Conservation (phyloP, 768 basidiomycete genomes). For the Leccinum rimulosum region DNA sequence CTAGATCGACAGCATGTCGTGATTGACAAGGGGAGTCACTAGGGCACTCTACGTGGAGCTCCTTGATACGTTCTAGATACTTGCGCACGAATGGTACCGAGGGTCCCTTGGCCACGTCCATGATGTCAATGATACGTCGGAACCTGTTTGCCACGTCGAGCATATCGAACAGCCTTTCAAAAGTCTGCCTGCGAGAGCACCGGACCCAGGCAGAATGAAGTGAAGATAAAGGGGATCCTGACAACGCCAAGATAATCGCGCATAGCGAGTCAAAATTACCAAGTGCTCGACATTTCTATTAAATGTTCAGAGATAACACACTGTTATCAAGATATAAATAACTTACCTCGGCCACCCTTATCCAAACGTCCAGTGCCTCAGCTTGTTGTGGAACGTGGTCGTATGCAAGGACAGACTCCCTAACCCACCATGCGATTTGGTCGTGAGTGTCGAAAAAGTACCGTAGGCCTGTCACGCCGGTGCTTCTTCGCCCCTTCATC, state of each 20-base stretch:
- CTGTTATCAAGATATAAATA: neutral
- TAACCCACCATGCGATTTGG: constrained; percentile 65
- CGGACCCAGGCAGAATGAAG: constrained; percentile 68
- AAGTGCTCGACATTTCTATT: constrained; percentile 60
- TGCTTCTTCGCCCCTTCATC: constrained; percentile 38
- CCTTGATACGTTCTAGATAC: constrained; percentile 60
- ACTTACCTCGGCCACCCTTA: constrained; percentile 71
- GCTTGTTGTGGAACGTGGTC: constrained; percentile 53
- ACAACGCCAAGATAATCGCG: constrained; percentile 61
- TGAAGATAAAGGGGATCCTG: constrained; percentile 54
- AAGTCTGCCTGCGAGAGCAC: constrained; percentile 46
- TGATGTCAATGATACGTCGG: constrained; percentile 44
- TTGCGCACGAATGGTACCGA: constrained; percentile 69
- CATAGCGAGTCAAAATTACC: constrained; percentile 70
- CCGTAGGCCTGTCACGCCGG: constrained; percentile 42
- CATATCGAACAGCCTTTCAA: constrained; percentile 52
- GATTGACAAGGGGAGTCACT: constrained; percentile 8
- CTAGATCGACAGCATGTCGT: constrained; percentile 16
- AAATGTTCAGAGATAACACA: neutral
- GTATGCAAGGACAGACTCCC: constrained; percentile 53
- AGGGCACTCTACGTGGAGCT: constrained; percentile 49
- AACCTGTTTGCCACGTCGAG: constrained; percentile 49
- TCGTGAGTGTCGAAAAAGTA: constrained; percentile 61
- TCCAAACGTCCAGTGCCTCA: constrained; percentile 68
- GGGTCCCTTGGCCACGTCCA: constrained; percentile 43